A percentile compares a stretch with the other conserved stretches of the same genome.
Evolutionary conservation across 2,329 filamentous ascomycete genomes (phyloP).

Genomic region (Fusarium sp.): DNA sequence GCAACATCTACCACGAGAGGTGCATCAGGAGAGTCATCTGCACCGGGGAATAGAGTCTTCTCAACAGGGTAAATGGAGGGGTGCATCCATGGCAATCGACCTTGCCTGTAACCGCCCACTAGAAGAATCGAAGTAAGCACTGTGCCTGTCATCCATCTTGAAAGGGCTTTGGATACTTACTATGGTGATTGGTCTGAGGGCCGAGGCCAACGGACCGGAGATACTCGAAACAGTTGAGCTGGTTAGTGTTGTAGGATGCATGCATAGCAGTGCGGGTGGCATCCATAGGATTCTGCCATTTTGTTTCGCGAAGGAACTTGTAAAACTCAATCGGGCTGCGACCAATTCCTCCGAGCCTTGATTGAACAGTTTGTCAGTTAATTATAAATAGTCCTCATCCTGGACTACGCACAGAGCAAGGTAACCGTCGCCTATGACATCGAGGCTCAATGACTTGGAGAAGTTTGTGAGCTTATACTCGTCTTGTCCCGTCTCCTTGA

Average conservation of each 20-base stretch:
- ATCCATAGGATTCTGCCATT: constrained; percentile 17
- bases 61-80: constrained; percentile 46
- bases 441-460: constrained; percentile 50
- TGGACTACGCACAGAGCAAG: constrained; percentile 38
- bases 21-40: constrained; percentile 34
- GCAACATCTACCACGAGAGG: constrained; percentile 51
- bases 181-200: constrained; percentile 16
- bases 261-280: constrained; percentile 15
- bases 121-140: neutral
- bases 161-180: neutral
- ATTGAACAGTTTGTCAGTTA: neutral
- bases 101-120: constrained; percentile 49
- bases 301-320: constrained; percentile 13
- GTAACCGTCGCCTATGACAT: constrained; percentile 52
- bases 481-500: constrained; percentile 51
- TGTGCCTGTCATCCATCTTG: neutral
- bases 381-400: neutral
- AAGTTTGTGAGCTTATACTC: constrained; percentile 56
- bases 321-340: constrained; percentile 20
- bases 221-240: constrained; percentile 18
- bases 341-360: constrained; percentile 13
- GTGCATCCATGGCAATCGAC: constrained; percentile 50
- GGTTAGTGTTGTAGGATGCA: constrained; percentile 17
- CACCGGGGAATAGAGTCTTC: constrained; percentile 43
- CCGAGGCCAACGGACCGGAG: constrained; percentile 8